Conservation (phyloP, 345 rosid species). For the Gossypium anomalum region DNA sequence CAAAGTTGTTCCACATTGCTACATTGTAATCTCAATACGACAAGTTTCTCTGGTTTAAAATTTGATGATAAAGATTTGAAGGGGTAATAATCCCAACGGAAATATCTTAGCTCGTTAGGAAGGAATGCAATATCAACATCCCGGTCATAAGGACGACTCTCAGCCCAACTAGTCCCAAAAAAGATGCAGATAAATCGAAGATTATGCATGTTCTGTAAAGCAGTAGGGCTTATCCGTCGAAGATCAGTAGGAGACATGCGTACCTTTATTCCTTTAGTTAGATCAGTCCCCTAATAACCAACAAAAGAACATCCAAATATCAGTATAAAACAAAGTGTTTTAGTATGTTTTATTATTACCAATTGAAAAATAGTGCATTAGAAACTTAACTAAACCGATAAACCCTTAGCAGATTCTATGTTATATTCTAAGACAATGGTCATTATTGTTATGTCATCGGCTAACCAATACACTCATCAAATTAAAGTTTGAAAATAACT, state of each 20-base stretch:
- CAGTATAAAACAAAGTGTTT: no score
- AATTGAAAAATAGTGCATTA: no score
- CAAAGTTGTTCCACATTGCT: neutral
- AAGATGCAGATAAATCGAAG: conserved; percentile 16
- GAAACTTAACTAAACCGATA: no score
- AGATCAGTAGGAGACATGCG: neutral
- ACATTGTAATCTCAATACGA: neutral
- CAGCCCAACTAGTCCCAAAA: no score
- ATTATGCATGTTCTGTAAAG: conserved; percentile 28
- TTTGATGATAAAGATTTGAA: conserved; percentile 4
- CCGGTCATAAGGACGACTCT: neutral
- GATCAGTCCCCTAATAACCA: conserved; percentile 23
- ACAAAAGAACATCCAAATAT: no score
- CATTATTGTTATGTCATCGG: no score
- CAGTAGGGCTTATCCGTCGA: conserved; percentile 20
- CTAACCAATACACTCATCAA: no score
- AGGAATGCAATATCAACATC: neutral
- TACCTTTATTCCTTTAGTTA: conserved; percentile 23
- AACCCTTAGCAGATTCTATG: no score
- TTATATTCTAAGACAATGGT: no score
- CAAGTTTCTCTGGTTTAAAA: neutral
- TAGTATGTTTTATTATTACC: no score
- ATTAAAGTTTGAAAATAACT: no score
- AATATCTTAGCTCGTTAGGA: conserved; percentile 26
- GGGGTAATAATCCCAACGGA: conserved; percentile 33